Conservation (phyloP, 768 basidiomycete species). For the Termitomyces sp. region DNA sequence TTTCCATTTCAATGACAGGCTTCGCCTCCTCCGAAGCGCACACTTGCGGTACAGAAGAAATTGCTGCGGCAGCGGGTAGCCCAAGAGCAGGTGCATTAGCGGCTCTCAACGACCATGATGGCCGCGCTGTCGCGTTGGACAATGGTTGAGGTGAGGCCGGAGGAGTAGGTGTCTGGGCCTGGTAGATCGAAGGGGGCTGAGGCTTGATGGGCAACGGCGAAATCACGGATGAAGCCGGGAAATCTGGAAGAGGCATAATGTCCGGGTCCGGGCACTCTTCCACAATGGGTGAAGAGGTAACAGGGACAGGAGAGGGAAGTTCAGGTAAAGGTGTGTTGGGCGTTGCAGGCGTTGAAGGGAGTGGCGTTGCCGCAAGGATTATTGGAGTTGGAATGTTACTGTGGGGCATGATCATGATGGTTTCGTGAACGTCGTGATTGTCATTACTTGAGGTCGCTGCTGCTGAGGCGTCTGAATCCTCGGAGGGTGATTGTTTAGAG, state of each 20-base stretch:
- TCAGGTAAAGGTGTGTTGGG: constrained; percentile 7
- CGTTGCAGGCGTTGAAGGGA: constrained; percentile 13
- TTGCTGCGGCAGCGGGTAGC: constrained; percentile 15
- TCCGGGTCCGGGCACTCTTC: constrained; percentile 40
- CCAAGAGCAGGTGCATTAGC: constrained; percentile 43
- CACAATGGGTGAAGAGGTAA: background rate
- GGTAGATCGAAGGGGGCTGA: background rate
- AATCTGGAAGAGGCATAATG: constrained; percentile 37
- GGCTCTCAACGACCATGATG: constrained; percentile 43
- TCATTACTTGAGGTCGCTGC: constrained; percentile 9
- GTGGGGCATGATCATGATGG: background rate
- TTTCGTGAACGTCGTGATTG: constrained; percentile 12
- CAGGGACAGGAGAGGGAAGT: constrained; percentile 2
- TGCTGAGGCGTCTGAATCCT: background rate
- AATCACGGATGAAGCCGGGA: constrained; percentile 8
- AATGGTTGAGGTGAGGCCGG: constrained; percentile 38
- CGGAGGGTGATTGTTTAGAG: background rate
- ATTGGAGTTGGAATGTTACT: constrained; percentile 3
- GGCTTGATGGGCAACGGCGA: constrained; percentile 15
- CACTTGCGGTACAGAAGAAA: background rate
- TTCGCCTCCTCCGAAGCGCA: background rate
- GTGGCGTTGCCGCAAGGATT: constrained; percentile 3
- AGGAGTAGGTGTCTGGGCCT: constrained; percentile 40
- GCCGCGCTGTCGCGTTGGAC: constrained; percentile 14
- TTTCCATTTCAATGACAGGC: background rate